These are phyloP conservation scores for Sedum album DNA, from an alignment of 164 flowering plant species.

Conservation along the genomic window DNA sequence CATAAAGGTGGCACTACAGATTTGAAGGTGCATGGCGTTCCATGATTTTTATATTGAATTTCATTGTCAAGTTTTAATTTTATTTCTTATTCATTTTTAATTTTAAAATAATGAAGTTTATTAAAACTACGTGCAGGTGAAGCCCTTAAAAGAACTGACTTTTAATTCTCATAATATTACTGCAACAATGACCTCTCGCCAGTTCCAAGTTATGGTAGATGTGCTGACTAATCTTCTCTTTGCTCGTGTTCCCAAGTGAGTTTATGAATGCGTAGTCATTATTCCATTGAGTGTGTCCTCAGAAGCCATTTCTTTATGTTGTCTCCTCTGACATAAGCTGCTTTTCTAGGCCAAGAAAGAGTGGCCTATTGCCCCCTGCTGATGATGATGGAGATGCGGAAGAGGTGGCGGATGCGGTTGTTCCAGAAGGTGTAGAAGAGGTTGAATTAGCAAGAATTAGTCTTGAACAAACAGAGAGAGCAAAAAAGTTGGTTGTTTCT, in stretches of 20 bases:
- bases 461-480: constrained; percentile 78
- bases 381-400: constrained; percentile 94
- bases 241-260: constrained; percentile 79
- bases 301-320: constrained; percentile 1
- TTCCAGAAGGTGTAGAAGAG: constrained; percentile 98
- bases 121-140: constrained; percentile 42
- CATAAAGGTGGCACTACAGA: constrained; percentile 98
- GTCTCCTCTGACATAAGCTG: neutral
- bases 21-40: constrained; percentile 53
- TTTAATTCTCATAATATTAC: constrained; percentile 73
- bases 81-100: neutral
- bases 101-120: neutral
- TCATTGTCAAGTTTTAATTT: neutral
- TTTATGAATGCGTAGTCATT: constrained; percentile 1
- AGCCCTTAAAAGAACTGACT: constrained; percentile 75
- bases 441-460: constrained; percentile 83
- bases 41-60: neutral
- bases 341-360: constrained; percentile 72
- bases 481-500: constrained; percentile 56
- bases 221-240: constrained; percentile 79
- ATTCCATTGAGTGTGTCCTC: neutral
- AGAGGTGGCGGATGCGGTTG: constrained; percentile 99
- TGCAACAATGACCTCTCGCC: constrained; percentile 89
- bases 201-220: constrained; percentile 88
- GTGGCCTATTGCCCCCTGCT: constrained; percentile 65